phyloP scores from a whole-genome alignment of 345 rosid species.

The Eucalyptus tenuipes region DNA sequence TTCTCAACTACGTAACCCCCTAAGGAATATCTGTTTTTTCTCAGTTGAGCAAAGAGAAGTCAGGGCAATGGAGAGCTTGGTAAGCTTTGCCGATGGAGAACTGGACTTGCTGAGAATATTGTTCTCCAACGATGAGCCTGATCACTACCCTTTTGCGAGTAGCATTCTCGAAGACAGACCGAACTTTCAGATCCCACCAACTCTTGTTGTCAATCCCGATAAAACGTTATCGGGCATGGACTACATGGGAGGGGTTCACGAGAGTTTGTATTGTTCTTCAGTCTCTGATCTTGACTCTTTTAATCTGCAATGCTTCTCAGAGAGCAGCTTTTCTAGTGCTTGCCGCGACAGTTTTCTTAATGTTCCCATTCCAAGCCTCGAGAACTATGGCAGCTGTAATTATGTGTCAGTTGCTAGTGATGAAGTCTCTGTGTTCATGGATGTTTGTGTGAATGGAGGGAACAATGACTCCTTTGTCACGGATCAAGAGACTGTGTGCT shows the following conservation, averaged over 20 bases:
- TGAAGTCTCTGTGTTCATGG: background rate
- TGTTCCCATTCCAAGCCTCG: background rate
- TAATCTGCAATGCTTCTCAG: constrained; percentile 4
- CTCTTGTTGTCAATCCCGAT: background rate
- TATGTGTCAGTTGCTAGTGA: background rate
- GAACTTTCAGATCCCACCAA: background rate
- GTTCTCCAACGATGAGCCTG: constrained; percentile 22
- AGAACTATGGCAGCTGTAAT: background rate
- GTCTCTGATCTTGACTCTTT: background rate
- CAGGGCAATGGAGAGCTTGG: background rate
- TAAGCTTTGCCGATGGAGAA: constrained; percentile 10
- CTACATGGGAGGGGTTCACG: background rate
- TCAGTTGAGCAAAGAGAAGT: background rate
- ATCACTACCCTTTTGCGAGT: constrained; percentile 17
- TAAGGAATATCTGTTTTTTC: background rate
- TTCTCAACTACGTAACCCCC: background rate
- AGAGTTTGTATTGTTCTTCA: background rate
- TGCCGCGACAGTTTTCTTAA: background rate
- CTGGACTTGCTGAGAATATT: constrained; percentile 31
- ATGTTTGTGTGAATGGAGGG: background rate
- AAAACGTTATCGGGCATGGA: background rate
- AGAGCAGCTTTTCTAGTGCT: constrained; percentile 11
- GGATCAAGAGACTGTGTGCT: background rate
- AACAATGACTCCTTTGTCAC: background rate
- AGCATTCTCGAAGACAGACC: background rate